Base-by-base conservation (phyloP, 1,284 basidiomycete genomes). In the Cystobasidium sp. region DNA sequence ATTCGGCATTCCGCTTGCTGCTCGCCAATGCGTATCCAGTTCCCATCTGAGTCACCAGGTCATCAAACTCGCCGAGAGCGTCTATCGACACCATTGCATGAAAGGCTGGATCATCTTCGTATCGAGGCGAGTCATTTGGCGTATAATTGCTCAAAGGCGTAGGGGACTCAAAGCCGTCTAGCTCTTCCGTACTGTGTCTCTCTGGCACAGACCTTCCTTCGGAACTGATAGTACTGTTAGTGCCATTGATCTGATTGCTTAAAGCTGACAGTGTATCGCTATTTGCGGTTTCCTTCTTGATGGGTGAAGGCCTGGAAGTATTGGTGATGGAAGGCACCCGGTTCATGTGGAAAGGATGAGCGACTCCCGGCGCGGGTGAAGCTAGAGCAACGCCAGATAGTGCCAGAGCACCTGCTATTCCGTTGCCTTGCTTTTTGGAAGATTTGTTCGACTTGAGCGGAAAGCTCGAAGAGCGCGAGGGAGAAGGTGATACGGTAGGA, bases 1-100 rank as follows among this genome's bases (percentile, higher is more conserved):
- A 99, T 80, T 99, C 97, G 8, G 90, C 88, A 81, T 99, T 98
- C 69, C 96, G 86, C 82, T 94, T 94, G 79, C 90, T 93, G 82
- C 93, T 97, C 7, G 96, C 96, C 12, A 99, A 95, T 0, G 97
- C 96, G 82, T 98, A 99, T 1, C 96, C 95, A 2, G 91, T 53
- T 3, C 70, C 75, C 10, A 67, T 49, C 49, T 76, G 70, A 18
- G 44, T 20, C n/a, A 74, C 31, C n/a, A 69, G 58, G 64, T 76
- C 71, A 31, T 73, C 71, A 59, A 73, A 73, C n/a, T 73, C 70
- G 12, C 70, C 62, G 0, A 73, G 44, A 41, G 52, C 70, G 22
- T 73, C 70, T 24, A 73, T 73, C 14, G 62, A 56, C 1, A 66
- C 63, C 70, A 73, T 73, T 10, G 70, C 70, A 7, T 73, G 62